A percentile compares a stretch with the other conserved stretches of the same genome.
Conservation (phyloP, 75 land plant species). For the Pinus albicaulis region DNA sequence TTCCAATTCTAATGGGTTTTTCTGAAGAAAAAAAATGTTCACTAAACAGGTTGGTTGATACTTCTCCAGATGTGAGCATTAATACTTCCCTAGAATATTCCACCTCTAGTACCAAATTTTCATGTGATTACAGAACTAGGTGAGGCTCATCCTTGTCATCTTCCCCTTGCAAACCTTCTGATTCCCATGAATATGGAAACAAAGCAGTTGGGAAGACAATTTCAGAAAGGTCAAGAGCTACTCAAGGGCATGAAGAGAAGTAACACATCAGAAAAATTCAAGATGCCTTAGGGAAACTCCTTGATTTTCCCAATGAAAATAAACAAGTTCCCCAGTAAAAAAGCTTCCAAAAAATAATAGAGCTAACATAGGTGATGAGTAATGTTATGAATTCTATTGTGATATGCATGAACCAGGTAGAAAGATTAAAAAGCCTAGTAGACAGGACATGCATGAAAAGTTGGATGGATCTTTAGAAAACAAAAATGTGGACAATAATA, state of each 20-base stretch:
- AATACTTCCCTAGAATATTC: background rate
- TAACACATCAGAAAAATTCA: background rate
- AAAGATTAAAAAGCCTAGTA: background rate
- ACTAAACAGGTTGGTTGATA: background rate
- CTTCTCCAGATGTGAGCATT: background rate
- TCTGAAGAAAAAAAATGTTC: no score
- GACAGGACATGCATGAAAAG: background rate
- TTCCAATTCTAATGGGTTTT: no score
- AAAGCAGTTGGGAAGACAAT: constrained; percentile 46
- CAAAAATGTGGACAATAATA: background rate
- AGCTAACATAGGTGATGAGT: background rate
- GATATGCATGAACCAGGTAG: constrained; percentile 8
- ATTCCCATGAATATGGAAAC: constrained; percentile 37
- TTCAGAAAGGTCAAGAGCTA: constrained; percentile 47
- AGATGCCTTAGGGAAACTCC: background rate
- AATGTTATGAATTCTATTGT: background rate
- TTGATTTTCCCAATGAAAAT: background rate
- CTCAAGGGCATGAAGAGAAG: constrained; percentile 26
- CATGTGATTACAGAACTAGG: background rate
- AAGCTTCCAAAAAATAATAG: background rate
- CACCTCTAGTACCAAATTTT: background rate
- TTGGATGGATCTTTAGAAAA: constrained; percentile 7
- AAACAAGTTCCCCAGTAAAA: constrained; percentile 2
- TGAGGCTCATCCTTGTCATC: background rate
- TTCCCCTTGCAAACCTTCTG: constrained; percentile 12